A percentile compares a stretch with the other conserved stretches of the same genome.
Conservation (phyloP, 345 rosid genomes). For the Salix viminalis region DNA sequence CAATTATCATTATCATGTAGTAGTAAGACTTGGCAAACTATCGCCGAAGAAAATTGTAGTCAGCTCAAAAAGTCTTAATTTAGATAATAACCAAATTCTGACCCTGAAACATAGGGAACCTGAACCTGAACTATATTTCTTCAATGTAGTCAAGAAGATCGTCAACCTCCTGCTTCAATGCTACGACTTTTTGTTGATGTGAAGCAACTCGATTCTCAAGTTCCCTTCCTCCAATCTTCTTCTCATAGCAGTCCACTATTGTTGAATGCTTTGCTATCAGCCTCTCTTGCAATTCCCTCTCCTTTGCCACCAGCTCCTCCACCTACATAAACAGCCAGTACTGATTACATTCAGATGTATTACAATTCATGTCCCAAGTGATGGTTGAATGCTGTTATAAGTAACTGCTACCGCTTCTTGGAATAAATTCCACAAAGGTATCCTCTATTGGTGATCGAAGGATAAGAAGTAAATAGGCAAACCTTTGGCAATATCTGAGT, state of each 20-base stretch:
- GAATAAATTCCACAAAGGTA: neutral
- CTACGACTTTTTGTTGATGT: constrained; percentile 61
- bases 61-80: neutral
- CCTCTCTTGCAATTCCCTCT: constrained; percentile 83
- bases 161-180: constrained; percentile 79
- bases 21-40: neutral
- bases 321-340: constrained; percentile 40
- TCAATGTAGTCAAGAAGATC: constrained; percentile 74
- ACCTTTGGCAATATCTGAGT: constrained; percentile 78
- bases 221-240: constrained; percentile 62
- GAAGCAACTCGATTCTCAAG: constrained; percentile 66
- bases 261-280: constrained; percentile 52
- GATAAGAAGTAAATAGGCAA: neutral
- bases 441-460: neutral
- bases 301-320: constrained; percentile 75
- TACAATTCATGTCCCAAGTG: neutral
- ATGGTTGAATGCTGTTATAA: neutral
- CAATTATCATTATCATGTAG: neutral
- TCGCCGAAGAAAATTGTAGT: neutral
- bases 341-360: neutral
- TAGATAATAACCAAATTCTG: constrained; percentile 14
- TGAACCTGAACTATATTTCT: constrained; percentile 41
- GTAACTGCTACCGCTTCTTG: no score
- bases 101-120: neutral
- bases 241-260: constrained; percentile 67